These are phyloP conservation scores for Breviolum minutum DNA, from an alignment of 73 alveolate genomes.

Conservation along the genomic window DNA sequence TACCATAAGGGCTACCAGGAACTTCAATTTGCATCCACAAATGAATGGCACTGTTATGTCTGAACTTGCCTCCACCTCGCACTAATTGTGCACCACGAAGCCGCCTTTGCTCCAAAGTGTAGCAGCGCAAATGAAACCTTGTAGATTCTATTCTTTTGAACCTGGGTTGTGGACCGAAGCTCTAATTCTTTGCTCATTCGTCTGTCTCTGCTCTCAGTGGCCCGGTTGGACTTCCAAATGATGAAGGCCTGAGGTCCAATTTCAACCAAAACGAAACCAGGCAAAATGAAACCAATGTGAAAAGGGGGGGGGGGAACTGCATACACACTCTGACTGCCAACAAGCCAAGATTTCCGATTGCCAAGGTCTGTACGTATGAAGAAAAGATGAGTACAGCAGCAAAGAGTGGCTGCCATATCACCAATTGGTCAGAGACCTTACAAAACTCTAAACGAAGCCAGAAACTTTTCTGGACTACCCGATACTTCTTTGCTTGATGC, in stretches of 20 bases:
- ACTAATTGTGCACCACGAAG: conserved; percentile 67
- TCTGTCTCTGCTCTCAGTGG: conserved; percentile 64
- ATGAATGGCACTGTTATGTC: neutral
- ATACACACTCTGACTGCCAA: neutral
- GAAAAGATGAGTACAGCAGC: conserved; percentile 72
- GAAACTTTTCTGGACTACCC: neutral
- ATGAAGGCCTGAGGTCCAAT: conserved; percentile 48
- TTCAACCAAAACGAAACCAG: neutral
- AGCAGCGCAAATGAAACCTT: too few species aligned
- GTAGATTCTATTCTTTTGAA: too few species aligned
- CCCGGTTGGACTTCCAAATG: conserved; percentile 71
- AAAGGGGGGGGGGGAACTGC: neutral
- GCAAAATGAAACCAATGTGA: neutral
- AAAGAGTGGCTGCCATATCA: conserved; percentile 75
- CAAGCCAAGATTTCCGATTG: too few species aligned
- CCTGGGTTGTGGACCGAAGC: neutral
- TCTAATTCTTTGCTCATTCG: conserved; percentile 69
- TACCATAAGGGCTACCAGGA: neutral
- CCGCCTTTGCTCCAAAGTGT: neutral
- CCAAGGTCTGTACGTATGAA: neutral
- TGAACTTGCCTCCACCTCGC: conserved; percentile 15
- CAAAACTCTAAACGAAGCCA: neutral
- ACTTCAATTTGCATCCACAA: neutral
- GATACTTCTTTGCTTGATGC: neutral
- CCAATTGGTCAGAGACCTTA: conserved; percentile 63